Percentiles rank a stretch among this genome's conserved stretches.
phyloP scores from a whole-genome alignment of 2,329 filamentous ascomycete species.

The Cladosporium sphaerospermum region DNA sequence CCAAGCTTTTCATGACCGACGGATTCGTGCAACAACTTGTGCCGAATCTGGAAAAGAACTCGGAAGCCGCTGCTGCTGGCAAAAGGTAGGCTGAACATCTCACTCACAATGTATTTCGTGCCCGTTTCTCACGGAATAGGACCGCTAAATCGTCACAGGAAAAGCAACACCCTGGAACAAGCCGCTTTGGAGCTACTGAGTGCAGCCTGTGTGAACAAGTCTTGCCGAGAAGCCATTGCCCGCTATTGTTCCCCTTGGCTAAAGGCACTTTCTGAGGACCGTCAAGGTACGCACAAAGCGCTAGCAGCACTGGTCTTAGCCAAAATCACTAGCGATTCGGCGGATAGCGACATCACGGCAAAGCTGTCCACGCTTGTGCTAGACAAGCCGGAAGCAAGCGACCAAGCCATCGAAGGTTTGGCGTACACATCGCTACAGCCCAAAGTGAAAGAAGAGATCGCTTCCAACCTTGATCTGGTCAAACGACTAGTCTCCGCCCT shows the following conservation, averaged over 20 bases:
- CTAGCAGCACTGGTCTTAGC: slow-evolving; percentile 50
- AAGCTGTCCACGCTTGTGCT: slow-evolving; percentile 27
- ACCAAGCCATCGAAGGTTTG: slow-evolving; percentile 76
- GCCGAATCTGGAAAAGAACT: slow-evolving; percentile 64
- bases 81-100: slow-evolving; percentile 16
- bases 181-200: slow-evolving; percentile 85
- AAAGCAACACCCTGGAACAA: slow-evolving; percentile 78
- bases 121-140: neutral
- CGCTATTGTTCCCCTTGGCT: slow-evolving; percentile 85
- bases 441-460: slow-evolving; percentile 74
- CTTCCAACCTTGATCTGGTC: slow-evolving; percentile 62
- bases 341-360: slow-evolving; percentile 22
- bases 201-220: slow-evolving; percentile 78
- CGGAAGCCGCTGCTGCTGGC: slow-evolving; percentile 25
- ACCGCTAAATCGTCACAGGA: slow-evolving; percentile 33
- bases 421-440: slow-evolving; percentile 87
- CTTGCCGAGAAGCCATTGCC: slow-evolving; percentile 75
- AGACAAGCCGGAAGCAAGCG: slow-evolving; percentile 36
- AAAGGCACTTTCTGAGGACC: slow-evolving; percentile 62
- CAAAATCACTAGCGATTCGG: slow-evolving; percentile 35
- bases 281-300: slow-evolving; percentile 28
- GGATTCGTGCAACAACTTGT: slow-evolving; percentile 76
- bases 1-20: slow-evolving; percentile 77
- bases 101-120: neutral
- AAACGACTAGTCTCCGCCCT: slow-evolving; percentile 62